Evolutionary conservation across 2,329 filamentous ascomycete genomes (phyloP).

Genomic region (Nothopassalora personata): DNA sequence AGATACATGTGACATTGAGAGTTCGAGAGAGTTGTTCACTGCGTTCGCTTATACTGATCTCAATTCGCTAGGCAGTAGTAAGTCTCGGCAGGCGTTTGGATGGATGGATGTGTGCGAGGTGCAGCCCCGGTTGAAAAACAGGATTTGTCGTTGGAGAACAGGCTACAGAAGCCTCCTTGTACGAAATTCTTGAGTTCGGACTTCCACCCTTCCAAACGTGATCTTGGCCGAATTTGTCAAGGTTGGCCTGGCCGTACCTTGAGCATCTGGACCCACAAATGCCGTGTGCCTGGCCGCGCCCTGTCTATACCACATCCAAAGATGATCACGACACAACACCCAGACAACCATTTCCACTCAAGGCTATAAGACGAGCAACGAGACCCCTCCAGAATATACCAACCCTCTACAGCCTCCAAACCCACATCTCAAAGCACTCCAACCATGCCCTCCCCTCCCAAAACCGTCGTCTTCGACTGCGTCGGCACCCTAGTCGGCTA

Average conservation of each 20-base stretch:
- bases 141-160: no score
- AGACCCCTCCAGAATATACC: neutral
- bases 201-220: no score
- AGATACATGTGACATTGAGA: no score
- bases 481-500: conserved; percentile 48
- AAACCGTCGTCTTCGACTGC: conserved; percentile 35
- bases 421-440: neutral
- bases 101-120: no score
- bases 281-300: neutral
- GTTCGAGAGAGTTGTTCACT: no score
- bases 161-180: no score
- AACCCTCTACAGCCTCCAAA: neutral
- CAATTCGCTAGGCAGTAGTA: no score
- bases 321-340: neutral
- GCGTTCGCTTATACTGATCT: no score
- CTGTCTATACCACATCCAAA: neutral
- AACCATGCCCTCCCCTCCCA: conserved; percentile 10
- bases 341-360: neutral
- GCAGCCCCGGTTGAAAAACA: no score
- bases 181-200: no score
- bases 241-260: neutral
- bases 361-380: neutral
- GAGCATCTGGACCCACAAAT: neutral
- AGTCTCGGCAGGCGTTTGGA: no score
- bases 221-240: neutral